These are phyloP conservation scores for Meyerozyma elateridarum DNA, from an alignment of 1,139 yeast species.

Conservation along the genomic window DNA sequence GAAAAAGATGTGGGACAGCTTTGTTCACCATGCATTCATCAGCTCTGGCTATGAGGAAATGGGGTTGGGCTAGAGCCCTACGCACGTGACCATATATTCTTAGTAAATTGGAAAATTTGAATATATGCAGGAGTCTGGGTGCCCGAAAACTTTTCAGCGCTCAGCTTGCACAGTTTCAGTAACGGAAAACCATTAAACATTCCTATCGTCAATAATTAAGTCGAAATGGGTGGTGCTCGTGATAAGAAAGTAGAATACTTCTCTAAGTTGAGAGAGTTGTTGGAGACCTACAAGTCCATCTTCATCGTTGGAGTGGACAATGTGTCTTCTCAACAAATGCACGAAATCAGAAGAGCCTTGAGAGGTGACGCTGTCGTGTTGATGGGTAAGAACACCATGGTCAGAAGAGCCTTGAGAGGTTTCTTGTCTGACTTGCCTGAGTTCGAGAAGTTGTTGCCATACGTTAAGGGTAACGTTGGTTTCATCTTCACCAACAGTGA, in stretches of 20 bases:
- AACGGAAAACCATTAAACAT: constrained; percentile 71
- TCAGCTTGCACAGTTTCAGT: constrained; percentile 1
- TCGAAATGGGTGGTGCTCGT: constrained; percentile 99
- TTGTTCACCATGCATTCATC: constrained; percentile 53
- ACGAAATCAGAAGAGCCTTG: constrained; percentile 95
- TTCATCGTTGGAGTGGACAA: constrained; percentile 99
- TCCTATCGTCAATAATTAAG: constrained; percentile 79
- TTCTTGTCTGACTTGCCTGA: constrained; percentile 93
- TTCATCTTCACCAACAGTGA: constrained; percentile 98
- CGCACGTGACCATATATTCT: too few species aligned
- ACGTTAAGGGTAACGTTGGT: constrained; percentile 97
- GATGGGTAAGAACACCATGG: constrained; percentile 99
- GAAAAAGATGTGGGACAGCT: constrained; percentile 38
- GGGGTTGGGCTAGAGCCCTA: constrained; percentile 22
- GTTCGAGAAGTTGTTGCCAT: constrained; percentile 90
- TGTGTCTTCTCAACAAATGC: constrained; percentile 99
- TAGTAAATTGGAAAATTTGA: too few species aligned
- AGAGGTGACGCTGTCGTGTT: constrained; percentile 93
- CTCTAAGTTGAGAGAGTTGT: constrained; percentile 88
- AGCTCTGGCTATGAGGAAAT: constrained; percentile 58
- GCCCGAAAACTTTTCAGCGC: constrained; percentile 2
- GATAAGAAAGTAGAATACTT: constrained; percentile 96
- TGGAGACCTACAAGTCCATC: constrained; percentile 96
- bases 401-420: constrained; percentile 99
- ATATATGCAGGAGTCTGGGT: too few species aligned